phyloP scores from a whole-genome alignment of 768 basidiomycete species.

The Tubosaeta sp. region DNA sequence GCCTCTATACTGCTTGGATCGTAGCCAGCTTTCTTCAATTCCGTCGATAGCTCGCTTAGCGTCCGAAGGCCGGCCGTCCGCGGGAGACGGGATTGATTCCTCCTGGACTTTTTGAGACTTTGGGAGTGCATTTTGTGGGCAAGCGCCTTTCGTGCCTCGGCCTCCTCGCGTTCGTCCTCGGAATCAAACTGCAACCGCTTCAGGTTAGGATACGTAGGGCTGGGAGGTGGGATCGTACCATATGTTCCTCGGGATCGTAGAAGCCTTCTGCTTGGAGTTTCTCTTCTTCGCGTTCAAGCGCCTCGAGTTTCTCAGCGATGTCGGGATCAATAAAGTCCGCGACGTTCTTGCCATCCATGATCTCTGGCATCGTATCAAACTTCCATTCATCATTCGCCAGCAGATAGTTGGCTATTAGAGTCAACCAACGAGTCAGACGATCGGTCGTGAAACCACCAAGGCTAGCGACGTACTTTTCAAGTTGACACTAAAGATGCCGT shows the following conservation, averaged over 20 bases:
- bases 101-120: constrained; percentile 78
- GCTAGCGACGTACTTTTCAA: constrained; percentile 59
- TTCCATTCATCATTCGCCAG: constrained; percentile 93
- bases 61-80: constrained; percentile 67
- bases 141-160: constrained; percentile 54
- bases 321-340: constrained; percentile 99
- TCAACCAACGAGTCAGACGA: constrained; percentile 1
- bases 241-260: constrained; percentile 87
- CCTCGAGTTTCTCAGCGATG: constrained; percentile 94
- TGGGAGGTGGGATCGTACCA: constrained; percentile 40
- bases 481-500: constrained; percentile 90
- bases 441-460: neutral
- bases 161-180: constrained; percentile 80
- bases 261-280: constrained; percentile 90
- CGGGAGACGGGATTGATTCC: constrained; percentile 76
- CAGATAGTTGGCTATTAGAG: constrained; percentile 75
- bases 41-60: constrained; percentile 70
- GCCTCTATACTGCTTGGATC: constrained; percentile 87
- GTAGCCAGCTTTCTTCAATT: constrained; percentile 82
- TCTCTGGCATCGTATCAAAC: constrained; percentile 94
- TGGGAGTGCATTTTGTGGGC: constrained; percentile 69
- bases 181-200: constrained; percentile 38
- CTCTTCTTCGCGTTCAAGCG: constrained; percentile 95
- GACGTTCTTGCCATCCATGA: constrained; percentile 97
- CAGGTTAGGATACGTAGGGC: neutral